Evolutionary conservation across 2,329 filamentous ascomycete genomes (phyloP).

Genomic region (Remersonia thermophila): DNA sequence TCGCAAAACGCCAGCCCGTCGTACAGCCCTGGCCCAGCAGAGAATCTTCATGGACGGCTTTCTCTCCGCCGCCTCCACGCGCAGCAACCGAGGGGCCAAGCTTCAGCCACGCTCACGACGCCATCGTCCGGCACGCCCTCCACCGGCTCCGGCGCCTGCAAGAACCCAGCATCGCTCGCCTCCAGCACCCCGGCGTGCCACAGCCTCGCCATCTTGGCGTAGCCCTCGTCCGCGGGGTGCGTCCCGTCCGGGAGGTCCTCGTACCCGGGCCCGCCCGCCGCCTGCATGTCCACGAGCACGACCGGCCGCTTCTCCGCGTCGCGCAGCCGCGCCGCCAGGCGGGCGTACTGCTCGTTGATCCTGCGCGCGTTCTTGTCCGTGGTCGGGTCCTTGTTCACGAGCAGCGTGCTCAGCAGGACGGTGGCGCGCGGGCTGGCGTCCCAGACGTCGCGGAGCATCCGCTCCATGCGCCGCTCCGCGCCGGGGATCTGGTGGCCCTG

Average conservation of each 20-base stretch:
- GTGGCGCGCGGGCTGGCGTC: conserved; percentile 21
- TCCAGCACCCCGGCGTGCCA: conserved; percentile 23
- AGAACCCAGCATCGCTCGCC: conserved; percentile 20
- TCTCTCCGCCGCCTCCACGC: no score
- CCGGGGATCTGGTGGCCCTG: conserved; percentile 21
- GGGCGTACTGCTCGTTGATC: conserved; percentile 25
- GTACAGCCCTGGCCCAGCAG: no score
- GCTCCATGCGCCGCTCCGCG: conserved; percentile 23
- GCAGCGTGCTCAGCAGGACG: conserved; percentile 28
- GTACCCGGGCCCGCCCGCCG: conserved; percentile 17
- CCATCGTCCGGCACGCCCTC: conserved; percentile 14
- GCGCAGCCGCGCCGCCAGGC: conserved; percentile 19
- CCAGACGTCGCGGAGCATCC: conserved; percentile 26
- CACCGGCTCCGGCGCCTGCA: conserved; percentile 20
- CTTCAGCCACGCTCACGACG: no score
- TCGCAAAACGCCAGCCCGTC: no score
- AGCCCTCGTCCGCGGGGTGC: conserved; percentile 28
- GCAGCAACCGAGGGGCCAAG: no score
- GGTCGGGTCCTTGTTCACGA: conserved; percentile 15
- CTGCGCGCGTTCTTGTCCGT: conserved; percentile 19
- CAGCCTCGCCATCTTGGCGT: conserved; percentile 29
- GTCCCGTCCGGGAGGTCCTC: conserved; percentile 27
- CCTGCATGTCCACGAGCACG: conserved; percentile 30
- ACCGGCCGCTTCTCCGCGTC: conserved; percentile 20
- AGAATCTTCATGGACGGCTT: no score